A percentile compares a stretch with the other conserved stretches of the same genome.
Evolutionary conservation across 2,329 filamentous ascomycete species (phyloP).

Genomic region (Neopestalotiopsis sp.): DNA sequence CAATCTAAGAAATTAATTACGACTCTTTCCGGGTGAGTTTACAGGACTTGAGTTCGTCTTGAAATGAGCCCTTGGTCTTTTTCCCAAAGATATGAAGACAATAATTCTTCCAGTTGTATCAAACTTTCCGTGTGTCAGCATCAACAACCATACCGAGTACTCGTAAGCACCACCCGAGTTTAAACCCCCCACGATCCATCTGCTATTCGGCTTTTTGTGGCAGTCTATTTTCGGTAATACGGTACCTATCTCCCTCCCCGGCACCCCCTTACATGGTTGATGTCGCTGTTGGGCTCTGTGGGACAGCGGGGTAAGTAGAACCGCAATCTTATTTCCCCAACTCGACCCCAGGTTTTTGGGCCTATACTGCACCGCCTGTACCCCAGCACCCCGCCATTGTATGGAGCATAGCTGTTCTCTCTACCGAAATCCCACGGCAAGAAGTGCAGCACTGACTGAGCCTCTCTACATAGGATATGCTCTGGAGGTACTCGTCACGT

Average conservation of each 20-base stretch:
- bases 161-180: neutral
- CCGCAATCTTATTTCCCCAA: neutral
- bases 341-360: neutral
- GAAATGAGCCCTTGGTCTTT: neutral
- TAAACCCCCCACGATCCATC: neutral
- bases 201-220: neutral
- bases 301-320: conserved; percentile 11
- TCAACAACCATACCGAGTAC: neutral
- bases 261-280: too few species aligned
- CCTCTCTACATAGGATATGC: too few species aligned
- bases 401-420: neutral
- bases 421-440: conserved; percentile 15
- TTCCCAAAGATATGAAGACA: neutral
- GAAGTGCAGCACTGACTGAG: neutral
- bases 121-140: neutral
- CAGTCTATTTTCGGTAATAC: neutral
- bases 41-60: neutral
- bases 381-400: neutral
- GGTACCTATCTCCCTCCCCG: neutral
- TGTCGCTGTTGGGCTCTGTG: neutral
- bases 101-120: neutral
- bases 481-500: neutral
- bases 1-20: neutral
- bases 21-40: neutral
- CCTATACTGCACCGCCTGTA: neutral